Evolutionary conservation across 2,329 filamentous ascomycete species (phyloP), one percentile per base, ranked within the genome.

Genomic region (Neonectria punicea): DNA sequence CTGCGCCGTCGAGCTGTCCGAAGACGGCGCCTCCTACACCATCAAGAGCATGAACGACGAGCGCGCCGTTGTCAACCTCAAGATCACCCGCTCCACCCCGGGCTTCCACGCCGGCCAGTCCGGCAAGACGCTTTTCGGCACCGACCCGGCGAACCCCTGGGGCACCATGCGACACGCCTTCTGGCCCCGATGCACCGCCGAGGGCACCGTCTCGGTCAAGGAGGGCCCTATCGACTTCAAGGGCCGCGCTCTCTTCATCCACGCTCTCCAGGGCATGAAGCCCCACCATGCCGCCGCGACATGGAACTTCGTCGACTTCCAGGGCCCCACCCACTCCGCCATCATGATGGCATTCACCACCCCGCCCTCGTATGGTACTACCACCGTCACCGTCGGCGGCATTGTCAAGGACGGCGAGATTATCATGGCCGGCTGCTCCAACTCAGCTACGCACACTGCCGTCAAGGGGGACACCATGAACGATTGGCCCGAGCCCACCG

Each of bases 201-300:
- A 95, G 80, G 96, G 96, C 56, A 92, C 87, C 71, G 93, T 98
- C 78, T 89, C 92, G 68, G 97, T 94, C 65, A 87, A 92, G 74
- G 89, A 93, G 36, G 93, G 93, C 53, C 89, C 92, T 41, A 85
- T 97, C 67, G 91, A 97, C 78, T 90, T 97, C 79, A 91, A 89
- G 75, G 95, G 95, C 62, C 88, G 85, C 68, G 94, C 90, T 34
- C 84, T 97, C 74, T 95, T 94, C 81, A 86, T 91, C 70, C 92
- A 96, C 79, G 94, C 93, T 44, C 83, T 98, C 55, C 96, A 98
- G 83, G 96, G 94, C 78, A 98, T 98, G 95, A 99, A 99, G 87
- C 96, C 96, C 44, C 96, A 99, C 80, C 97, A 99, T 78, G 92
- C 94, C 65, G 94, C 95, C 67, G 90, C 92, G 32, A 89, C 88